Conservation (phyloP, 495 filamentous ascomycete species). For the Venustampulla echinocandica region DNA sequence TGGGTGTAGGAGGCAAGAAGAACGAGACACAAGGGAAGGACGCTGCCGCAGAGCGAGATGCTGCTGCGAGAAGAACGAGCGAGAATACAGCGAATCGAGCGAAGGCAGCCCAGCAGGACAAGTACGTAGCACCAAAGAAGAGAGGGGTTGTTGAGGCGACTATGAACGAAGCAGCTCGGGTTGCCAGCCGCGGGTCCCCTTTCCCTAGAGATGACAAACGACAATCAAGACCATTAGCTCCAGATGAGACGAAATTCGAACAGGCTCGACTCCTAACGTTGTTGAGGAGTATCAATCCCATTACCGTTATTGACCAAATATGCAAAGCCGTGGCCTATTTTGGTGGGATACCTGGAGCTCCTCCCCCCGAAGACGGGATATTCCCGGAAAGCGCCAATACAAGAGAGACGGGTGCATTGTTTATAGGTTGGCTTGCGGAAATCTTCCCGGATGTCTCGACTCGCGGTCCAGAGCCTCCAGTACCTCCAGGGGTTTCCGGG, state of each 20-base stretch:
- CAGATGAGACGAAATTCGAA: slow-evolving; percentile 43
- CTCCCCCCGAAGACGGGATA: slow-evolving; percentile 39
- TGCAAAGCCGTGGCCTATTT: slow-evolving; percentile 51
- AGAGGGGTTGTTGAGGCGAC: slow-evolving; percentile 33
- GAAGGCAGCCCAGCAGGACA: slow-evolving; percentile 40
- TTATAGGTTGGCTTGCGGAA: slow-evolving; percentile 50
- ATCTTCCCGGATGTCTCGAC: slow-evolving; percentile 41
- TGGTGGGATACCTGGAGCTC: slow-evolving; percentile 47
- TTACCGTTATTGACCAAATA: slow-evolving; percentile 46
- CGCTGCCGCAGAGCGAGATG: slow-evolving; percentile 41
- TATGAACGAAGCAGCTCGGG: slow-evolving; percentile 26
- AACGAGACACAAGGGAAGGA: slow-evolving; percentile 37
- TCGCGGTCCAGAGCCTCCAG: slow-evolving; percentile 18
- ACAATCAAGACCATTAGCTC: slow-evolving; percentile 26
- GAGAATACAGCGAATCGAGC: slow-evolving; percentile 46
- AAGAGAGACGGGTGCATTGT: slow-evolving; percentile 44
- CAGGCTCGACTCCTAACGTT: slow-evolving; percentile 46
- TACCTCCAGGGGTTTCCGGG: slow-evolving; percentile 4
- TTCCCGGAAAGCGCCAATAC: slow-evolving; percentile 46
- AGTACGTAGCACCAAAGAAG: slow-evolving; percentile 41
- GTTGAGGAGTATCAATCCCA: slow-evolving; percentile 40
- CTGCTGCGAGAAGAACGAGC: slow-evolving; percentile 36
- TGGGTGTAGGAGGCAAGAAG: slow-evolving; percentile 29
- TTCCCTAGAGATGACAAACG: slow-evolving; percentile 19
- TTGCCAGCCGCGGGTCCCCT: slow-evolving; percentile 22